Conservation (phyloP, 2,329 filamentous ascomycete genomes). For the Trichothecium sympodiale region DNA sequence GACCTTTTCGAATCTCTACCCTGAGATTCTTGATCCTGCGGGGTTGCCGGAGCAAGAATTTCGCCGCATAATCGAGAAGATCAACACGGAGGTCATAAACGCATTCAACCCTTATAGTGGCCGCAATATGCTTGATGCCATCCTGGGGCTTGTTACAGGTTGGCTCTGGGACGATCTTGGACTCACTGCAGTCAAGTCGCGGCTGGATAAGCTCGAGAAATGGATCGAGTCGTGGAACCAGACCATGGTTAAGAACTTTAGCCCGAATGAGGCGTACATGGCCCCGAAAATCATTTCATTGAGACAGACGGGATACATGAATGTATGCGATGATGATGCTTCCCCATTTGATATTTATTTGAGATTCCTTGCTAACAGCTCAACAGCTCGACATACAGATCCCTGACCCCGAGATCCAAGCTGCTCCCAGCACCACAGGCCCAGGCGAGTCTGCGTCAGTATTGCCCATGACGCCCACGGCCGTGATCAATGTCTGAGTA, state of each 20-base stretch:
- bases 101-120: conserved; percentile 70
- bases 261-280: conserved; percentile 36
- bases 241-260: conserved; percentile 48
- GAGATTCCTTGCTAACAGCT: conserved; percentile 9
- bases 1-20: conserved; percentile 89
- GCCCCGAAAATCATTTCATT: conserved; percentile 67
- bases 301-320: conserved; percentile 80
- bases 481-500: background rate
- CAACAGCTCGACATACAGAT: conserved; percentile 68
- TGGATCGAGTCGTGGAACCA: conserved; percentile 85
- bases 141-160: conserved; percentile 72
- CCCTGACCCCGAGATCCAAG: conserved; percentile 61
- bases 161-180: conserved; percentile 94
- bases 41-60: conserved; percentile 81
- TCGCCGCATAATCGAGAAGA: conserved; percentile 64
- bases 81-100: conserved; percentile 68
- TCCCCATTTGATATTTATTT: too few relatives aligned
- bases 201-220: conserved; percentile 57
- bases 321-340: conserved; percentile 34
- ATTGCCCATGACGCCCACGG: conserved; percentile 20
- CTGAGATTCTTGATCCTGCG: conserved; percentile 82
- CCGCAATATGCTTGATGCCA: conserved; percentile 68
- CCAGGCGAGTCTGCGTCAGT: conserved; percentile 25
- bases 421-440: conserved; percentile 32
- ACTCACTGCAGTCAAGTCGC: conserved; percentile 61